Evolutionary conservation across 192 early-diverging fungal species (phyloP).

Genomic region (Chytriomyces confervae): DNA sequence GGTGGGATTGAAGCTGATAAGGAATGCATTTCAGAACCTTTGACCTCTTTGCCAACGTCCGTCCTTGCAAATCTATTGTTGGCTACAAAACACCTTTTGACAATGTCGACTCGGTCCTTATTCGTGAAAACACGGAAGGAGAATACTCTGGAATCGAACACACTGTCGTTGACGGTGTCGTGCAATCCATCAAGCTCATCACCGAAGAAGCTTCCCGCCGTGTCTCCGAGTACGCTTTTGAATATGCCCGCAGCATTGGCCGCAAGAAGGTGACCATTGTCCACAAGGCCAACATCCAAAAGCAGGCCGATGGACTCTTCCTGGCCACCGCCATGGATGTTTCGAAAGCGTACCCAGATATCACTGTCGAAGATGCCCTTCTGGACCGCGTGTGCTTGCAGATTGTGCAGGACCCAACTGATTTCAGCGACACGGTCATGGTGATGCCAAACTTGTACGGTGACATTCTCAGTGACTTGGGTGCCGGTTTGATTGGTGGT

Average conservation of each 20-base stretch:
- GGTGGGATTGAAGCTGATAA: not conserved
- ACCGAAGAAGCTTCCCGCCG: conserved; percentile 93
- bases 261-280: conserved; percentile 93
- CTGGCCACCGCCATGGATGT: conserved; percentile 90
- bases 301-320: conserved; percentile 97
- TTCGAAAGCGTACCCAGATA: conserved; percentile 87
- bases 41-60: conserved; percentile 97
- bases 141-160: conserved; percentile 99
- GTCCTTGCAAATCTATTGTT: conserved; percentile 94
- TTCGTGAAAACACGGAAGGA: conserved; percentile 99
- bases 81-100: conserved; percentile 97
- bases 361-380: conserved; percentile 89
- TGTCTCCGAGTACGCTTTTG: conserved; percentile 93
- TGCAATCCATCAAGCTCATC: conserved; percentile 99
- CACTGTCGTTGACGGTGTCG: conserved; percentile 90
- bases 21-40: conserved; percentile 83
- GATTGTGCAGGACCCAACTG: conserved; percentile 92
- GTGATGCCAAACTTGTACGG: conserved; percentile 99
- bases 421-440: conserved; percentile 93
- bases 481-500: conserved; percentile 97
- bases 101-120: conserved; percentile 96
- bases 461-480: conserved; percentile 98
- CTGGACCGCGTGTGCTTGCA: conserved; percentile 94
- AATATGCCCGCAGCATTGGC: conserved; percentile 86
- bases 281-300: conserved; percentile 92